These are phyloP conservation scores for Jackrogersella minutella DNA, from an alignment of 495 filamentous ascomycete species.

Conservation along the genomic window DNA sequence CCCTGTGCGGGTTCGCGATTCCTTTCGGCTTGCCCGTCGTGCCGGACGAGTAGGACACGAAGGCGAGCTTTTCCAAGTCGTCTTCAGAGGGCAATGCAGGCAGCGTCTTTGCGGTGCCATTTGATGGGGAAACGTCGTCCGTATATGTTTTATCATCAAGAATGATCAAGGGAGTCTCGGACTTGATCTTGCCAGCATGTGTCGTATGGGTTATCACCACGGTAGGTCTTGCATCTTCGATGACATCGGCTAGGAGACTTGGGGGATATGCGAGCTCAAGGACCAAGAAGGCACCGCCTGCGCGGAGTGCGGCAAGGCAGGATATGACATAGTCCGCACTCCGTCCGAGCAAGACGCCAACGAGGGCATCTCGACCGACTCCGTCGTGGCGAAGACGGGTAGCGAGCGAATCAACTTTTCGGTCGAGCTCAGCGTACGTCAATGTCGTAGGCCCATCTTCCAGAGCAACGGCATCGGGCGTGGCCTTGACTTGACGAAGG, in stretches of 20 bases:
- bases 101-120: slow-evolving; percentile 50
- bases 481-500: slow-evolving; percentile 62
- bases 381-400: slow-evolving; percentile 61
- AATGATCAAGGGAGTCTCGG: slow-evolving; percentile 62
- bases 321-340: slow-evolving; percentile 76
- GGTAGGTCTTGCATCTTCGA: slow-evolving; percentile 69
- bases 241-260: slow-evolving; percentile 68
- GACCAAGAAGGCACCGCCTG: slow-evolving; percentile 74
- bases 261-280: slow-evolving; percentile 74
- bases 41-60: slow-evolving; percentile 72
- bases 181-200: slow-evolving; percentile 64
- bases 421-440: slow-evolving; percentile 68
- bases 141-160: slow-evolving; percentile 56
- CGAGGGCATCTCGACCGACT: slow-evolving; percentile 67
- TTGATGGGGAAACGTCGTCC: slow-evolving; percentile 35
- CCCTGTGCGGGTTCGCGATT: slow-evolving; percentile 72
- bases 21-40: slow-evolving; percentile 75
- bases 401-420: slow-evolving; percentile 63
- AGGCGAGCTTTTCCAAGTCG: slow-evolving; percentile 70
- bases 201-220: slow-evolving; percentile 67
- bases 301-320: slow-evolving; percentile 70
- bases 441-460: slow-evolving; percentile 64
- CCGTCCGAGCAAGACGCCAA: slow-evolving; percentile 70
- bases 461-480: slow-evolving; percentile 66
- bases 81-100: slow-evolving; percentile 60